Evolutionary conservation across 2,329 filamentous ascomycete species (phyloP).

Genomic region (Penicillium hordei): DNA sequence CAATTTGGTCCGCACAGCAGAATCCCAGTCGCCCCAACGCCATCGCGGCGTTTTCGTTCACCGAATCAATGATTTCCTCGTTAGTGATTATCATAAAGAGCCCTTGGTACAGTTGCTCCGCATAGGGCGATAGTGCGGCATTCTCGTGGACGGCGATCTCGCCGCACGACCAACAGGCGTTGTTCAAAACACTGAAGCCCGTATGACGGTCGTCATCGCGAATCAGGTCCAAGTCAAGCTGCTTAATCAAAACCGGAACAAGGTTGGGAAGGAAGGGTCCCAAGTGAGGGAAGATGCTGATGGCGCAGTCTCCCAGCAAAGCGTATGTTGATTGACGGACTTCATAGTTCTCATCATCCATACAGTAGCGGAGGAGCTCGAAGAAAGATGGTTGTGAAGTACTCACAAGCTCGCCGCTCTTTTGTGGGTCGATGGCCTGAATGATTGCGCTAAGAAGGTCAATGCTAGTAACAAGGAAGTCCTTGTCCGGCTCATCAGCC

Average conservation of each 20-base stretch:
- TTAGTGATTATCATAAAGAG: slow-evolving; percentile 82
- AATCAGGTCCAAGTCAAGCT: slow-evolving; percentile 78
- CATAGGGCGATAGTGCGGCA: slow-evolving; percentile 70
- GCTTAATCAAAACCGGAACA: slow-evolving; percentile 75
- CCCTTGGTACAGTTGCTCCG: slow-evolving; percentile 72
- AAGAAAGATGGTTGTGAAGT: slow-evolving; percentile 81
- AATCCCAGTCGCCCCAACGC: slow-evolving; percentile 85
- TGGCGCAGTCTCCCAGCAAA: slow-evolving; percentile 88
- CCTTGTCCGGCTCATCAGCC: slow-evolving; percentile 84
- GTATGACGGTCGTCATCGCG: slow-evolving; percentile 78
- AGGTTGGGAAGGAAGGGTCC: slow-evolving; percentile 71
- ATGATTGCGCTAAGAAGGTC: slow-evolving; percentile 92
- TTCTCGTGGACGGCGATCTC: slow-evolving; percentile 83
- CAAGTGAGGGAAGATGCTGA: slow-evolving; percentile 82
- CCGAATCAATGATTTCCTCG: slow-evolving; percentile 77
- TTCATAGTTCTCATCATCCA: slow-evolving; percentile 87
- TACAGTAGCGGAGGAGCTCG: slow-evolving; percentile 83
- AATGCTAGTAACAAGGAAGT: slow-evolving; percentile 92
- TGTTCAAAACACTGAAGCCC: slow-evolving; percentile 92
- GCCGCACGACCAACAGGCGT: slow-evolving; percentile 94
- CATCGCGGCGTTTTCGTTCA: slow-evolving; percentile 92
- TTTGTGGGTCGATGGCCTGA: slow-evolving; percentile 74
- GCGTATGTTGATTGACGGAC: slow-evolving; percentile 96
- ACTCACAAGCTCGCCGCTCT: slow-evolving; percentile 74
- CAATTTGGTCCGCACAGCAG: slow-evolving; percentile 71